Conservation (phyloP, 768 basidiomycete species). For the Phlebiopsis gigantea region DNA sequence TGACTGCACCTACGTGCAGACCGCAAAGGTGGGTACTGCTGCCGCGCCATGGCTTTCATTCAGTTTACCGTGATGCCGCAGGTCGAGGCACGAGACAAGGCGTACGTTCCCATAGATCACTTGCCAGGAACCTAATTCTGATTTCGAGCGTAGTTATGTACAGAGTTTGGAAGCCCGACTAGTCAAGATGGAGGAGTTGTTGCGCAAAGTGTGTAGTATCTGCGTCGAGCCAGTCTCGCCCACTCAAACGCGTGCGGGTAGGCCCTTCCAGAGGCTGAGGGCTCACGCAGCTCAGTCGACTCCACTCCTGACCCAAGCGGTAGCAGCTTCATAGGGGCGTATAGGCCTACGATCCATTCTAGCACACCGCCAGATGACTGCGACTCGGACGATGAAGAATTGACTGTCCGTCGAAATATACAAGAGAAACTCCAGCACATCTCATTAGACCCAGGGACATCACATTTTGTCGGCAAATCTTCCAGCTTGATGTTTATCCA, state of each 20-base stretch:
- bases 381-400: slow-evolving; percentile 15
- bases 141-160: slow-evolving; percentile 51
- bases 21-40: slow-evolving; percentile 4
- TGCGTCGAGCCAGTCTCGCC: not conserved
- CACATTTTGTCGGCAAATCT: slow-evolving; percentile 14
- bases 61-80: not conserved
- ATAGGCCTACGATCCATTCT: not conserved
- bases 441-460: slow-evolving; percentile 2
- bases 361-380: slow-evolving; percentile 16
- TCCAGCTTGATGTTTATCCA: slow-evolving; percentile 9
- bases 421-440: slow-evolving; percentile 3
- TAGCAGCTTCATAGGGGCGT: not conserved
- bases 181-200: slow-evolving; percentile 9
- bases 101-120: slow-evolving; percentile 1
- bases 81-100: slow-evolving; percentile 5
- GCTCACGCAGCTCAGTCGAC: slow-evolving; percentile 41
- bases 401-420: not conserved
- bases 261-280: slow-evolving; percentile 33
- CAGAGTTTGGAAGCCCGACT: slow-evolving; percentile 1
- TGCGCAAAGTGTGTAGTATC: not conserved
- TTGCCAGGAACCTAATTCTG: slow-evolving; percentile 30
- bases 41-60: not conserved
- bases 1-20: slow-evolving; percentile 10
- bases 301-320: slow-evolving; percentile 14
- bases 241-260: not conserved